Evolutionary conservation across 1,284 basidiomycete genomes (phyloP), one percentile per base, ranked within the genome.

Genomic region (Rhodotorula sp.): DNA sequence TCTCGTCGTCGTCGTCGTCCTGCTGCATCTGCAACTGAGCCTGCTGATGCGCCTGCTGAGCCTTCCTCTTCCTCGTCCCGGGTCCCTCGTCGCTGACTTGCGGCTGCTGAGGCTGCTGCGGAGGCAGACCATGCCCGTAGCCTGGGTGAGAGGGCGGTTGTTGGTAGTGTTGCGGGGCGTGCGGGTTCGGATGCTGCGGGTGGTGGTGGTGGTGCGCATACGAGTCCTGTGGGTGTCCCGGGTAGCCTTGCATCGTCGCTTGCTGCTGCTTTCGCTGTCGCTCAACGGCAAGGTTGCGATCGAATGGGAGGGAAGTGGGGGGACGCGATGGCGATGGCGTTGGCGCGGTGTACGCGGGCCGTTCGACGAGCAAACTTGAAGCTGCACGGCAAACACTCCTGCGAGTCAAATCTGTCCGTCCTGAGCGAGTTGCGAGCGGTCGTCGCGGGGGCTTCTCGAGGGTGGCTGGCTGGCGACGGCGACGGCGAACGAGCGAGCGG

Each of bases 1-100:
- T 64, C 39, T 68, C 72, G n/a, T 73, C 72, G 0, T 66, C 66
- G n/a, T 71, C 72, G 20, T 68, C 67, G 32, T 58, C 57, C 58
- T 32, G 51, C 47, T 47, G 36, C n/a, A 24, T 34, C 13, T n/a
- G 39, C 48, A 39, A 36, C 49, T 49, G 30, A 47, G 4, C 36
- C 29, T 39, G 17, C 30, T 54, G 46, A 32, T 59, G 61, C 56
- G 57, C 49, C 59, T 66, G 68, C 0, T 61, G 64, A 4, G 68
- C 68, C 39, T 62, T 70, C 15, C 68, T 52, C 58, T 70, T 70
- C 48, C 53, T 49, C 11, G 60, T 61, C 17, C 48, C 54, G 30
- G 54, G 49, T 7, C 44, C 57, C 19, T 27, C 30, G 44, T 53
- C 51, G 13, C 17, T 32, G 32, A 36, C 11, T 39, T 64, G 59